Percentiles rank a stretch among this genome's conserved stretches.
phyloP scores from a whole-genome alignment of 495 filamentous ascomycete species.

The Trichocladium antarcticum region DNA sequence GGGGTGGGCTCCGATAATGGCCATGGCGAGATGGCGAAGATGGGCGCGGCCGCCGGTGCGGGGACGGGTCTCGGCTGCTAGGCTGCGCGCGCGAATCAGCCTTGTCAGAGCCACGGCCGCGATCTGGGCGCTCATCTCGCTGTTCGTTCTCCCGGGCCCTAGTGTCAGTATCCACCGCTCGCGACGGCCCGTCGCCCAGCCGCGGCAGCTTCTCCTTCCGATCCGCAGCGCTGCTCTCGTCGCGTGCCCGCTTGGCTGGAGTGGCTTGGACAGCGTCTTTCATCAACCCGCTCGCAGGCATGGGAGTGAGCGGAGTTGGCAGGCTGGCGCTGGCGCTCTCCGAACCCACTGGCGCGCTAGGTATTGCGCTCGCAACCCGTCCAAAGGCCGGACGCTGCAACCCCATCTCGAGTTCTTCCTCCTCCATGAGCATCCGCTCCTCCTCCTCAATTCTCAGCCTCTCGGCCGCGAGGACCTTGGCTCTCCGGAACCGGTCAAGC shows the following conservation, averaged over 20 bases:
- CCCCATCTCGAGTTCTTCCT: slow-evolving; percentile 20
- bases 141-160: not conserved
- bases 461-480: slow-evolving; percentile 34
- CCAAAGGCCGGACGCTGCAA: slow-evolving; percentile 2
- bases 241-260: slow-evolving; percentile 7
- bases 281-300: not conserved
- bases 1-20: slow-evolving; percentile 10
- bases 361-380: slow-evolving; percentile 2
- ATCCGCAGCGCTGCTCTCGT: not conserved
- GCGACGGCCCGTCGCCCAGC: not conserved
- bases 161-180: not conserved
- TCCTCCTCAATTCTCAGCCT: slow-evolving; percentile 30
- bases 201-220: slow-evolving; percentile 10
- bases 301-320: slow-evolving; percentile 1
- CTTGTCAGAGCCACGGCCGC: not conserved
- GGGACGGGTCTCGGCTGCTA: slow-evolving; percentile 2
- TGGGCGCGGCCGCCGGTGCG: slow-evolving; percentile 9
- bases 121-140: not conserved
- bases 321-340: slow-evolving; percentile 10
- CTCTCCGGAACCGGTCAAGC: slow-evolving; percentile 36
- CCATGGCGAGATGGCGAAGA: slow-evolving; percentile 11
- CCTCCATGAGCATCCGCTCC: slow-evolving; percentile 21
- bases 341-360: slow-evolving; percentile 4
- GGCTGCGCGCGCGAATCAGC: not conserved
- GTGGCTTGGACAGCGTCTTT: not conserved